A percentile compares a stretch with the other conserved stretches of the same genome.
Evolutionary conservation across 176 grass and related monocot species (phyloP).

Genomic region (Olyra latifolia): DNA sequence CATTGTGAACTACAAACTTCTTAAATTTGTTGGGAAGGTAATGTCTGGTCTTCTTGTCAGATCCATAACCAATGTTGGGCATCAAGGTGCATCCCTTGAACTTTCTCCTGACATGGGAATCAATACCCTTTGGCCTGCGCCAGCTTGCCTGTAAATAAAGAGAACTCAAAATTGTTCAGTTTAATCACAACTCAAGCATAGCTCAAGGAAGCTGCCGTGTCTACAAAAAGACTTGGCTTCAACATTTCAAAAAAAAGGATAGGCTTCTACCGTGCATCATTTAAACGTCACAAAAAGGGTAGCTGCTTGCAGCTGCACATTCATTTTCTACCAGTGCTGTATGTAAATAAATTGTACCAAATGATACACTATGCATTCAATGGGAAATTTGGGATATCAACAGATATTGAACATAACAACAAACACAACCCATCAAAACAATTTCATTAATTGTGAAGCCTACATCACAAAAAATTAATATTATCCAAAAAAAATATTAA

Average conservation of each 20-base stretch:
- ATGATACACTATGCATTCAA: not conserved
- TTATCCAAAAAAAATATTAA: too few relatives aligned
- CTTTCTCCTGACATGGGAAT: conserved; percentile 82
- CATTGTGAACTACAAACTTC: conserved; percentile 89
- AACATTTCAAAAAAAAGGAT: not conserved
- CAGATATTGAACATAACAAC: not conserved
- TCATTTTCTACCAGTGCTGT: not conserved
- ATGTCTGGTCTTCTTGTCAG: conserved; percentile 81
- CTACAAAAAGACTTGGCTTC: not conserved
- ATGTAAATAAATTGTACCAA: not conserved
- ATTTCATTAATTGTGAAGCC: not conserved
- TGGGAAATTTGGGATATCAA: not conserved
- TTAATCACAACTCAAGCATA: not conserved
- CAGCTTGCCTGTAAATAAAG: conserved; percentile 56
- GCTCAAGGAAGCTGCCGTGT: too few relatives aligned
- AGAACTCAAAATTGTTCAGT: not conserved
- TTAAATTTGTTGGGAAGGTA: conserved; percentile 88
- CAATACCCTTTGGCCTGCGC: conserved; percentile 94
- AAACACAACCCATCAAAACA: not conserved
- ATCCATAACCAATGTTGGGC: conserved; percentile 89
- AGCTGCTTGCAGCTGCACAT: not conserved
- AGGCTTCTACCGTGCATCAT: not conserved
- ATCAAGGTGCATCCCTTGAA: conserved; percentile 86
- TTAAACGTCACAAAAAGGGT: not conserved
- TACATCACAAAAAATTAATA: not conserved